Evolutionary conservation across 495 filamentous ascomycete species (phyloP), one percentile per base, ranked within the genome.

Genomic region (Neurospora discreta): DNA sequence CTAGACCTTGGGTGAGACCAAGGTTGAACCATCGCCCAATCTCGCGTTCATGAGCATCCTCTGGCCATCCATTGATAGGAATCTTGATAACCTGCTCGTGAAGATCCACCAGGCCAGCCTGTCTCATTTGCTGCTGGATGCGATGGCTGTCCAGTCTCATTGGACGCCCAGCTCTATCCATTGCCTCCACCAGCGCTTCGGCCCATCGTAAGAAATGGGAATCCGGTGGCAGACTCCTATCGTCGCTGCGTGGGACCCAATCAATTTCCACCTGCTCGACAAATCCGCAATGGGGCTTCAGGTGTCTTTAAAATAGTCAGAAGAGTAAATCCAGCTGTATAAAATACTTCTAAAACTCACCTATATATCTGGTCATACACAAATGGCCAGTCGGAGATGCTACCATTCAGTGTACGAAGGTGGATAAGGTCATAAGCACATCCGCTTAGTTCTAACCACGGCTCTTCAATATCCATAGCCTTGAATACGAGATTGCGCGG

Each of bases 221-320:
- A 67, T 84, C 82, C 71, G 76, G 72, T 46, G 87, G 80, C 76
- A 89, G 71, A 8, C 79, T 78, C 77, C 87, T 85, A 75, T 93
- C 90, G 71, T 95, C 92, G 72, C 89, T 92, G 36, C 89, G 90
- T n/a, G 92, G 93, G 33, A 86, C 82, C 68, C 91, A 89, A 78
- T 98, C 93, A 40, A 98, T 92, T 78, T 98, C 95, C n/a, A 97
- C 89, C 70, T 97, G 94, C 80, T 98, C 95, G 67, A 97, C 84
- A 80, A 87, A 89, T 13, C 92, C 94, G 71, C 79, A 82, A 5
- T 91, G 89, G 11, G 94, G 93, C 73, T 87, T 90, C n/a, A 97
- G 86, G 75, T 97, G 93, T 46, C 90, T 89, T 67, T 33, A 36
- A 41, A 68, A 44, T 16, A 11, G 68, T 79, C 44, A 79, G 74